Evolutionary conservation across 176 grass and related monocot species (phyloP), one percentile per base, ranked within the genome.

Genomic region (Cymbopogon citratus): DNA sequence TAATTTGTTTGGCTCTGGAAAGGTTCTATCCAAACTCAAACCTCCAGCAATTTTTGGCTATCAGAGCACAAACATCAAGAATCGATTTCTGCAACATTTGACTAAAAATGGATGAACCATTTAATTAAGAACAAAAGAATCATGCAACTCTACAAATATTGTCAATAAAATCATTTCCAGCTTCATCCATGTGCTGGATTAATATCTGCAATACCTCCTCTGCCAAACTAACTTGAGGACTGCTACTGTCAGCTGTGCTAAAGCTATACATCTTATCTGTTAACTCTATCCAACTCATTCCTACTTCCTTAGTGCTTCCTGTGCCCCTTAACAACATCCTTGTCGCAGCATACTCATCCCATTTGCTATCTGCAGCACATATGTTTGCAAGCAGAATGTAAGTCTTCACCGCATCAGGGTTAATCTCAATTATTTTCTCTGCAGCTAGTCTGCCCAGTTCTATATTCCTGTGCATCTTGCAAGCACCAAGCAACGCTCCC

Each of bases 371-470:
- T 59, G 84, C 84, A 81, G 73, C 92, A 75, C 87, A 91, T 62
- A 93, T 88, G 63, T 88, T 93, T 38, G 91, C 89, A 59, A 94
- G 83, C 12, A 89, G 45, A 44, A 87, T 63, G 21, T 89, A 91
- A 39, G 69, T 79, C 73, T 86, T 89, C 35, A 63, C 39, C 0
- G 23, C 80, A 74, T 83, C 75, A 65, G 89, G 89, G 38, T 81
- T 89, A 69, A 89, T 73, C 61, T 91, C 89, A 19, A 84, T 49
- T 34, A 94, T 94, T 81, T 81, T 91, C 27, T 71, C n/a, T 62
- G 83, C 88, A 72, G 78, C 83, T 64, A 89, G 61, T 78, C 67
- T 89, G 1, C 77, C 86, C 13, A 94, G 65, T 15, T 75, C 33
- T 33, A 89, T 72, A 89, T 91, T 85, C 60, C 75, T 94, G 44